Percentiles rank a stretch among this genome's conserved stretches.
These are phyloP conservation scores for Dactylellina drechsleri DNA, from an alignment of 2,329 filamentous ascomycete genomes.

Conservation along the genomic window DNA sequence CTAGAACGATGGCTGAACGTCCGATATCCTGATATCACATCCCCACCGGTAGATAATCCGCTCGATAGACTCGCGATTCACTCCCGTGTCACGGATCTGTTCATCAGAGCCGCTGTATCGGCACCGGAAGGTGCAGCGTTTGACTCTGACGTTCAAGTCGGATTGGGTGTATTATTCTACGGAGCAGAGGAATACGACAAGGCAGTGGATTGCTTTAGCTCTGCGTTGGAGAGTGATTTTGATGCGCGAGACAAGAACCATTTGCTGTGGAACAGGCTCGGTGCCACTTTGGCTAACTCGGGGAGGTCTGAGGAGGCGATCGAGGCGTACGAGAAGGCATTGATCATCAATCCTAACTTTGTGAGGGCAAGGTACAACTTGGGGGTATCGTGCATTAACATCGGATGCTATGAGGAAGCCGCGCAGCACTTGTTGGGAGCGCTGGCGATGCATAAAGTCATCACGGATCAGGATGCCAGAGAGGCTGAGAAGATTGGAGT, in stretches of 20 bases:
- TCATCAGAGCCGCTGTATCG: constrained; percentile 90
- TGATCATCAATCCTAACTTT: constrained; percentile 92
- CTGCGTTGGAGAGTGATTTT: constrained; percentile 85
- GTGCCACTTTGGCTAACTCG: constrained; percentile 93
- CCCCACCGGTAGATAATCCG: constrained; percentile 81
- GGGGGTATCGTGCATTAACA: constrained; percentile 96
- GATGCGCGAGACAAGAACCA: constrained; percentile 90
- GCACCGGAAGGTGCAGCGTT: constrained; percentile 93
- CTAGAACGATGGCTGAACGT: constrained; percentile 96
- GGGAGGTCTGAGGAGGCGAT: constrained; percentile 95
- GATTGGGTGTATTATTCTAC: constrained; percentile 95
- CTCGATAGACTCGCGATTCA: constrained; percentile 92
- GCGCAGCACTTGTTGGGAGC: constrained; percentile 92
- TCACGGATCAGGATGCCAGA: constrained; percentile 77
- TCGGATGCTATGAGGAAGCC: constrained; percentile 91
- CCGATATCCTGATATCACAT: constrained; percentile 86
- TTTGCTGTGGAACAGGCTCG: constrained; percentile 95
- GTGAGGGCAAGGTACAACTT: constrained; percentile 97
- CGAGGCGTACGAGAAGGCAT: constrained; percentile 91
- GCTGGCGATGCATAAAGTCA: constrained; percentile 92
- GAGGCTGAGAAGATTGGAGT: constrained; percentile 63
- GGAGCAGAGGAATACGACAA: constrained; percentile 98
- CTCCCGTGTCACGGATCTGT: constrained; percentile 87
- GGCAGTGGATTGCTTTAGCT: constrained; percentile 96
- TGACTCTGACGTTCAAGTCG: constrained; percentile 98